Percentiles rank a stretch among this genome's conserved stretches.
These are phyloP conservation scores for Citrullus amarus DNA, from an alignment of 306 rosid species.

Conservation along the genomic window DNA sequence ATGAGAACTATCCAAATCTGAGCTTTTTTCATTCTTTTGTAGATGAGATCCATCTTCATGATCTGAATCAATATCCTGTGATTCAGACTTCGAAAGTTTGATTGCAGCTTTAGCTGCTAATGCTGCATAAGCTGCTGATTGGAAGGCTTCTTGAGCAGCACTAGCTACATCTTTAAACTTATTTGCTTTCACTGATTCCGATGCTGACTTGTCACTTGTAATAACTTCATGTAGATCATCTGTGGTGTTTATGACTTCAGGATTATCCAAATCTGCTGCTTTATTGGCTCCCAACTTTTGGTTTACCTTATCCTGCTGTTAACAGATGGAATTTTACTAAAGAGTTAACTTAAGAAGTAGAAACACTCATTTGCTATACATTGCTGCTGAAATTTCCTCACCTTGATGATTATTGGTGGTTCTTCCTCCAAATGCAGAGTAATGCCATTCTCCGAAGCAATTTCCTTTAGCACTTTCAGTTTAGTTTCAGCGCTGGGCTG, in stretches of 20 bases:
- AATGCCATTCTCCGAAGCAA: constrained; percentile 53
- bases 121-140: constrained; percentile 81
- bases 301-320: neutral
- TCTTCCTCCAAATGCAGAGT: constrained; percentile 51
- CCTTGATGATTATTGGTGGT: constrained; percentile 1
- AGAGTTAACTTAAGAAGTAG: neutral
- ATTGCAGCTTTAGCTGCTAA: constrained; percentile 78
- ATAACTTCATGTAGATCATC: constrained; percentile 18
- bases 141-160: constrained; percentile 89
- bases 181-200: constrained; percentile 27
- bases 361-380: neutral
- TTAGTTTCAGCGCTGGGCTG: constrained; percentile 52
- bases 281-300: constrained; percentile 8
- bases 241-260: constrained; percentile 11
- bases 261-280: neutral
- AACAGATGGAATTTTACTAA: neutral
- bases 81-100: constrained; percentile 48
- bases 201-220: constrained; percentile 24
- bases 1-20: neutral
- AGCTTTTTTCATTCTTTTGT: neutral
- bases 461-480: constrained; percentile 60
- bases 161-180: constrained; percentile 64
- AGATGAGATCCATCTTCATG: constrained; percentile 4
- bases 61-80: constrained; percentile 35
- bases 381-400: neutral